Percentiles rank a stretch among this genome's conserved stretches.
phyloP scores from a whole-genome alignment of 164 flowering plant genomes.

The Cinnamomum chago region DNA sequence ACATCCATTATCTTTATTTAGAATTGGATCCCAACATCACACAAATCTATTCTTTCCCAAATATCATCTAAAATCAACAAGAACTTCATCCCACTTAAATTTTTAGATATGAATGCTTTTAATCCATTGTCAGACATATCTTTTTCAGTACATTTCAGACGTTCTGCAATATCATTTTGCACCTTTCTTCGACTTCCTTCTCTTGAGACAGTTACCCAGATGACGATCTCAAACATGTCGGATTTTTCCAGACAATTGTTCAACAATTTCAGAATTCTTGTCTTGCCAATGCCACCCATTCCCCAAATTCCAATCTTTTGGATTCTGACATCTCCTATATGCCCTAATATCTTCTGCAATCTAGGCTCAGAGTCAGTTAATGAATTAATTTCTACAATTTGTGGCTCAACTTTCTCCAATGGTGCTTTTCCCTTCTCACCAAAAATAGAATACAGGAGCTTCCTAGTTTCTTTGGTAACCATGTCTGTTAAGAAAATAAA shows the following conservation, averaged over 20 bases:
- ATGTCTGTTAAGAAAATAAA: neutral
- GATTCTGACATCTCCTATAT: too few species aligned
- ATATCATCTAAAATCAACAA: constrained; percentile 2
- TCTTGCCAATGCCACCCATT: constrained; percentile 5
- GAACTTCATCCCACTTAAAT: neutral
- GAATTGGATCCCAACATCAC: neutral
- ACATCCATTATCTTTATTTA: neutral
- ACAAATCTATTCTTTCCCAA: constrained; percentile 1
- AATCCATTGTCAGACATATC: neutral
- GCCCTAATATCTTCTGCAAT: too few species aligned
- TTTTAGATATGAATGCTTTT: neutral
- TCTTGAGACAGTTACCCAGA: too few species aligned
- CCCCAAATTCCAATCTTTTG: neutral
- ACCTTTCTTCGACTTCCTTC: too few species aligned
- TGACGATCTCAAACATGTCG: neutral
- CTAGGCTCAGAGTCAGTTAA: too few species aligned
- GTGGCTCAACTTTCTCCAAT: too few species aligned
- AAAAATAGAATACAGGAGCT: neutral
- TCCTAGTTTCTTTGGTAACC: neutral
- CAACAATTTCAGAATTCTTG: neutral
- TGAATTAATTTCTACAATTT: too few species aligned
- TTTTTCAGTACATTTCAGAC: too few species aligned
- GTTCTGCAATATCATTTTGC: too few species aligned
- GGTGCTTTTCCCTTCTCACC: neutral
- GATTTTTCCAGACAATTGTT: neutral